Percentiles rank a stretch among this genome's conserved stretches.
Evolutionary conservation across 2,329 filamentous ascomycete genomes (phyloP).

Genomic region (Penicillium sp.): DNA sequence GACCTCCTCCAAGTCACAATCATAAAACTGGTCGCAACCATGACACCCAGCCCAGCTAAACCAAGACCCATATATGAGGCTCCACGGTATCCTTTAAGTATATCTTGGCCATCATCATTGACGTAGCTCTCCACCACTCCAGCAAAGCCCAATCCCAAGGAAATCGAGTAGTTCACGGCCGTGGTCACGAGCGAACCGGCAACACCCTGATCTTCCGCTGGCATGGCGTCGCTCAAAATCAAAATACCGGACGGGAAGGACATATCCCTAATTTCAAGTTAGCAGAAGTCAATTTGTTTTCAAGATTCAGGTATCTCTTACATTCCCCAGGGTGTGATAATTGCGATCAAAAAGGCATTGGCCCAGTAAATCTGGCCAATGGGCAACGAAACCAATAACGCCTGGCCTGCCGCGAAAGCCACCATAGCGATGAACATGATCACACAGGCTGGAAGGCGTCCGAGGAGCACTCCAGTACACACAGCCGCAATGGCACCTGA

Average conservation of each 20-base stretch:
- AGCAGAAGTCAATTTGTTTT: background rate
- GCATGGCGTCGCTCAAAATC: slow-evolving; percentile 58
- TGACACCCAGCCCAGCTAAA: slow-evolving; percentile 25
- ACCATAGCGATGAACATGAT: slow-evolving; percentile 40
- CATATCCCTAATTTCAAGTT: slow-evolving; percentile 58
- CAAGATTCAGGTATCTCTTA: slow-evolving; percentile 12
- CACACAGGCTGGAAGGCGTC: slow-evolving; percentile 28
- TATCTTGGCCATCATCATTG: slow-evolving; percentile 37
- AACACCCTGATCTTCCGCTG: slow-evolving; percentile 52
- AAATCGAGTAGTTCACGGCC: slow-evolving; percentile 69
- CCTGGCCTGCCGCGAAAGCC: slow-evolving; percentile 35
- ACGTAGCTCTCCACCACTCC: slow-evolving; percentile 62
- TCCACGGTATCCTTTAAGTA: slow-evolving; percentile 41
- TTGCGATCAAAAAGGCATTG: slow-evolving; percentile 30
- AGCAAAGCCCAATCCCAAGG: slow-evolving; percentile 66
- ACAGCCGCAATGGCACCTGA: slow-evolving; percentile 36
- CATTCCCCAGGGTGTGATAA: slow-evolving; percentile 35
- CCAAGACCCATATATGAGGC: slow-evolving; percentile 45
- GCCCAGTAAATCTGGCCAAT: slow-evolving; percentile 47
- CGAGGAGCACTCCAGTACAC: slow-evolving; percentile 36
- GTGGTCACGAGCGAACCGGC: slow-evolving; percentile 62
- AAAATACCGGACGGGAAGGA: slow-evolving; percentile 64
- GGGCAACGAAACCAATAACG: slow-evolving; percentile 43
- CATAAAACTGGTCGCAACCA: slow-evolving; percentile 18
- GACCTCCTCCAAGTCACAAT: slow-evolving; percentile 8